Evolutionary conservation across 306 rosid genomes (phyloP), one percentile per base, ranked within the genome.

Genomic region (Acacia melanoxylon): DNA sequence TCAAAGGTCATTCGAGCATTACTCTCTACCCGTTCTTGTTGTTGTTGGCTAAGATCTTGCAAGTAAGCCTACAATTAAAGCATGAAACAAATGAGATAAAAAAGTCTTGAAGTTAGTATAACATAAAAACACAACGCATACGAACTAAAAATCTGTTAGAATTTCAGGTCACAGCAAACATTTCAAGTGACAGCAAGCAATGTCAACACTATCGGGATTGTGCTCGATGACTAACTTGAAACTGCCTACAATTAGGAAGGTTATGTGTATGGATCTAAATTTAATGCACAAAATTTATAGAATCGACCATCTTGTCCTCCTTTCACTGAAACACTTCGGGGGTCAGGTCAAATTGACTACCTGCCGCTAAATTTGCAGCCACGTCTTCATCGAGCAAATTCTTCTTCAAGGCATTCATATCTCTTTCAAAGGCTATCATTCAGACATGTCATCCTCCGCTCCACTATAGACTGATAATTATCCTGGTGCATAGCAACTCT

Each of bases 401-500:
- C 61, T 51, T 77, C 77, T 75, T 27, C 2, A 48, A 72, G 85
- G 81, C 84, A 52, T 81, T n/a, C n/a, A n/a, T n/a, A 82, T 84
- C 68, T 54, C 82, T 66, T n/a, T 68, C 51, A 56, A 72, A 67
- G 77, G 79, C 85, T 90, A 84, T 90, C 81, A 95, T 24, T 89
- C 98, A 54, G 96, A 92, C 89, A 95, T 81, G n/a, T 95, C 90
- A 78, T 93, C 99, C 83, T 95, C 99, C 11, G 83, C 94, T 75
- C 93, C 98, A 80, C 98, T n/a, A n/a, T 95, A 65, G 88, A 89
- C 33, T 92, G 96, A 80, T 89, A 93, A 44, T 86, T 68, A 80
- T 95, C 97, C 25, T 87, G 86, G 78, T 87, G 92, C 22, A 82
- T 79, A 13, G 72, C 84, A 77, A 35, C 86, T 85, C 94, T 89